These are phyloP conservation scores for Alnus rubra DNA, from an alignment of 306 rosid species.

Conservation along the genomic window DNA sequence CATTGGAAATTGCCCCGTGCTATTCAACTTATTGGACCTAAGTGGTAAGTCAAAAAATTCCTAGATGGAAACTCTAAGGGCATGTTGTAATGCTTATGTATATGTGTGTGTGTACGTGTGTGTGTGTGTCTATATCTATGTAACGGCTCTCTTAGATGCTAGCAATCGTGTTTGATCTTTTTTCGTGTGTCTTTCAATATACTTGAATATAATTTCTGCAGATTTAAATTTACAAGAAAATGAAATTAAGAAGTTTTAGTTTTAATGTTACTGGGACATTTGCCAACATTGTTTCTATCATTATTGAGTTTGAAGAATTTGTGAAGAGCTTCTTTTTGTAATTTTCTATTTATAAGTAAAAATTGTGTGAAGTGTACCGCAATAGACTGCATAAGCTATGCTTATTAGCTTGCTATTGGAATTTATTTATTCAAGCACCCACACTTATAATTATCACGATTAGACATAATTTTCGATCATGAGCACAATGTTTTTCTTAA, in stretches of 20 bases:
- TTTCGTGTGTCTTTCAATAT: neutral
- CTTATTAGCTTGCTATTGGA: conserved; percentile 4
- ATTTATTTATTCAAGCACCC: conserved; percentile 16
- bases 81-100: neutral
- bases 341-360: neutral
- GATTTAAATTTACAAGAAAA: neutral
- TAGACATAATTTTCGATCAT: neutral
- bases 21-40: conserved; percentile 65
- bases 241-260: neutral
- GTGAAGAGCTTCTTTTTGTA: neutral
- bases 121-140: neutral
- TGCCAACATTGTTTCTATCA: neutral
- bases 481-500: neutral
- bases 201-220: neutral
- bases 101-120: neutral
- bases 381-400: conserved; percentile 2
- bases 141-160: too few relatives aligned
- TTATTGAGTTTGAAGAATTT: conserved; percentile 8
- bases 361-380: conserved; percentile 1
- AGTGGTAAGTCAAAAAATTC: conserved; percentile 48
- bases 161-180: too few relatives aligned
- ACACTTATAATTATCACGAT: conserved; percentile 9
- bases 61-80: neutral
- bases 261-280: neutral
- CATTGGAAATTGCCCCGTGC: conserved; percentile 61